phyloP scores from a whole-genome alignment of 2,329 filamentous ascomycete genomes.

The Teratosphaeria nubilosa region DNA sequence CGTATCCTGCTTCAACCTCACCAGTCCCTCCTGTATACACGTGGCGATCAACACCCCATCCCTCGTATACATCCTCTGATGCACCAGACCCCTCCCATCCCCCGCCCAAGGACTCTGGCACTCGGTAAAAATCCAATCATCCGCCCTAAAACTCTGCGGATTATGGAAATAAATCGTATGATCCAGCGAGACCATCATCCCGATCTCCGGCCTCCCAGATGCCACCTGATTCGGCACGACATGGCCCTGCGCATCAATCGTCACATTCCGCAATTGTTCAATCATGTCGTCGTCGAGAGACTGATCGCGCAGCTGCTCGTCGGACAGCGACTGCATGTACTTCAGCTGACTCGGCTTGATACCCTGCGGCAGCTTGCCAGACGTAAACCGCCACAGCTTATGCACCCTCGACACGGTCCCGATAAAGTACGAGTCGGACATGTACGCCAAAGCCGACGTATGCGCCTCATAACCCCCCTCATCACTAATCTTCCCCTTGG shows the following conservation, averaged over 20 bases:
- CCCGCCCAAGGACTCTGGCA: slow-evolving; percentile 74
- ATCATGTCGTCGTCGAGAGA: slow-evolving; percentile 44
- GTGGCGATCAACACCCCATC: slow-evolving; percentile 67
- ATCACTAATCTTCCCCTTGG: slow-evolving; percentile 61
- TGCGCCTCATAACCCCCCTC: slow-evolving; percentile 70
- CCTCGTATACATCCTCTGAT: slow-evolving; percentile 60
- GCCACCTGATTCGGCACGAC: slow-evolving; percentile 34
- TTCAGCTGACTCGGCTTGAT: slow-evolving; percentile 34
- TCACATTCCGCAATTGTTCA: slow-evolving; percentile 35
- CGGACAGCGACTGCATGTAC: slow-evolving; percentile 36
- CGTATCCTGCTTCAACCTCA: background rate
- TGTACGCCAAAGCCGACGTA: slow-evolving; percentile 79
- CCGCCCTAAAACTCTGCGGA: slow-evolving; percentile 39
- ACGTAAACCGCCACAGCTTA: slow-evolving; percentile 59
- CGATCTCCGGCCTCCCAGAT: slow-evolving; percentile 43
- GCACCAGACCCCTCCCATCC: slow-evolving; percentile 65
- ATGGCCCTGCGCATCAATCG: slow-evolving; percentile 25
- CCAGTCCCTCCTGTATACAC: slow-evolving; percentile 58
- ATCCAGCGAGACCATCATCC: slow-evolving; percentile 80
- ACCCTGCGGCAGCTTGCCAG: background rate
- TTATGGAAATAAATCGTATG: slow-evolving; percentile 52
- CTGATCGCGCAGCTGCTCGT: slow-evolving; percentile 32
- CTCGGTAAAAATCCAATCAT: slow-evolving; percentile 70
- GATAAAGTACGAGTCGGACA: slow-evolving; percentile 89
- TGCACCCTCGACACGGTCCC: slow-evolving; percentile 77